Base-by-base conservation (phyloP, 306 rosid genomes). In the Prinsepia uniflora region DNA sequence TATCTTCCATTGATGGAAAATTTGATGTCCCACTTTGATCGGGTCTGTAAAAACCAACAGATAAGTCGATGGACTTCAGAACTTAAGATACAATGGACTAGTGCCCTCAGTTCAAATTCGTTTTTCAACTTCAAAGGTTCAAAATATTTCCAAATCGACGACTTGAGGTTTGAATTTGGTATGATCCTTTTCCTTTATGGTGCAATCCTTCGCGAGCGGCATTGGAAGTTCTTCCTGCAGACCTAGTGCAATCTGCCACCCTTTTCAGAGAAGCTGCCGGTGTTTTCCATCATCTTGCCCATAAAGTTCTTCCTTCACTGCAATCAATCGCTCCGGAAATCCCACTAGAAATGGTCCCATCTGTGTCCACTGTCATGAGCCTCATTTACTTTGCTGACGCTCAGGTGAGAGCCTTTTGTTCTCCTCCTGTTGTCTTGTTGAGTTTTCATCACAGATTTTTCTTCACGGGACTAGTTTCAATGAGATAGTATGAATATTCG, bases 181-280 rank as follows among this genome's bases (percentile, higher is more conserved):
- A 86, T 91, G 96, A 80, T 59, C 62, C 89, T 86, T 71, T 91
- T 81, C 68, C 92, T 88, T 53, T 81, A 82, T 43, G 96, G 90
- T 8, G 90, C 89, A 72, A 77, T 86, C 71, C 79, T 91, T 71
- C 83, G 84, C 15, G 86, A 83, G 77, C 82, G 90, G 96, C 96
- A 45, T 67, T 80, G 4, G 92, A 88, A 82, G 86, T 91, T 57
- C 54, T 88, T 64, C 74, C 90, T 56, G 39, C 82, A 71, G 97
- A 91, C 77, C 75, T 86, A 81, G 90, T 86, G 65, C 84, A 75
- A 59, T 85, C 96, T 65, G 81, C 81, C 65, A 81, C 92, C 68
- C 69, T 74, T 42, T 86, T 85, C 62, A 82, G 97, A 81, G 84
- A 88, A 82, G 96, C 97, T 69, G 86, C 96, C 30, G 97, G 97